Evolutionary conservation across 2,329 filamentous ascomycete species (phyloP).

Genomic region (Endothia cerciana): DNA sequence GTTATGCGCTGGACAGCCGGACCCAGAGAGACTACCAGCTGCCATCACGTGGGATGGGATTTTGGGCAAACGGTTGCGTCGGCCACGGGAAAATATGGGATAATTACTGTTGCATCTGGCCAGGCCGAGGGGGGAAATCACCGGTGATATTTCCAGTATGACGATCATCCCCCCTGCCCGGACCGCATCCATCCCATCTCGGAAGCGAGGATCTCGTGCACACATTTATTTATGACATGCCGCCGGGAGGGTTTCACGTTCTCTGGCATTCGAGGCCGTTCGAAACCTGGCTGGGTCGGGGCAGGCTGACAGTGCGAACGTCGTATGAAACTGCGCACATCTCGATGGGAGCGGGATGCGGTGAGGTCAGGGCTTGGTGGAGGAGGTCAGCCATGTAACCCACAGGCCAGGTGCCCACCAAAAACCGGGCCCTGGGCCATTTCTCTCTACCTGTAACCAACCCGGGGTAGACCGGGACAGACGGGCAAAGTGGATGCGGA

Average conservation of each 20-base stretch:
- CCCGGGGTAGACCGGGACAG: slow-evolving; percentile 9
- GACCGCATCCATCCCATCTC: too few species aligned
- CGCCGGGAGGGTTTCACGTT: too few species aligned
- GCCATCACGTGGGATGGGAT: neutral
- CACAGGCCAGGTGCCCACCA: slow-evolving; percentile 4
- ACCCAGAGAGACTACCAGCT: neutral
- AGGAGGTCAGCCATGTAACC: neutral
- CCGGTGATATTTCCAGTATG: too few species aligned
- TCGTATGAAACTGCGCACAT: slow-evolving; percentile 4
- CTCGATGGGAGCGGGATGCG: neutral
- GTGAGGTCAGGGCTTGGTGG: slow-evolving; percentile 9
- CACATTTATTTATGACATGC: too few species aligned
- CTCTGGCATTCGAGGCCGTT: too few species aligned
- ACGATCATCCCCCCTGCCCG: too few species aligned
- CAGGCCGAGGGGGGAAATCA: too few species aligned
- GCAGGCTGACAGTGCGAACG: neutral
- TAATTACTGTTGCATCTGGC: too few species aligned
- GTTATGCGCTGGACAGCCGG: neutral
- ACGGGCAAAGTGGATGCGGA: slow-evolving; percentile 15
- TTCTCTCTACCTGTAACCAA: too few species aligned
- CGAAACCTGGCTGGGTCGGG: neutral
- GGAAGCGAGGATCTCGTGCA: too few species aligned
- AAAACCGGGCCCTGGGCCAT: slow-evolving; percentile 8
- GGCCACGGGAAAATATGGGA: too few species aligned
- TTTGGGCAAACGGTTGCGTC: neutral